Conservation (phyloP, 2,329 filamentous ascomycete species). For the Bimuria novae-zelandiae region DNA sequence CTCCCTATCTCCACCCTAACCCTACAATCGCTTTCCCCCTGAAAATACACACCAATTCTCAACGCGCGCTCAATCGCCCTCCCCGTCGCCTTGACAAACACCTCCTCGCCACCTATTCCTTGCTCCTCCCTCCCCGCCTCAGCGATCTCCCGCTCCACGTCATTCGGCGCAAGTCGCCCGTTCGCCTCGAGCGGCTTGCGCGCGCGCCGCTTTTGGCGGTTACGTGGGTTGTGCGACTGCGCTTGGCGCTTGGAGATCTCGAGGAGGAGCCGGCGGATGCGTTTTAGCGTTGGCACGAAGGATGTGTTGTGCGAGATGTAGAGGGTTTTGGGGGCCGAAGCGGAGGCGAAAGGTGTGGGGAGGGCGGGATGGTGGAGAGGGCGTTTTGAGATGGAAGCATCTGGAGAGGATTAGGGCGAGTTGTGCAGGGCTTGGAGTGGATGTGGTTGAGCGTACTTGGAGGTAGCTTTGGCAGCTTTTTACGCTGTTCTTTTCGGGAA, state of each 20-base stretch:
- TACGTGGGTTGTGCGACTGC: constrained; percentile 32
- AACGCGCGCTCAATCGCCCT: constrained; percentile 68
- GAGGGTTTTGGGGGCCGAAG: constrained; percentile 59
- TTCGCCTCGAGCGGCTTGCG: constrained; percentile 19
- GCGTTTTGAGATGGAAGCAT: constrained; percentile 58
- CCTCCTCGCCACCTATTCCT: constrained; percentile 50
- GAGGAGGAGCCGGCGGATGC: constrained; percentile 66
- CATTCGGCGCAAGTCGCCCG: constrained; percentile 34
- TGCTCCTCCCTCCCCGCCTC: constrained; percentile 24
- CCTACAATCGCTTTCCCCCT: constrained; percentile 61
- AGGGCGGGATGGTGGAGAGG: constrained; percentile 62
- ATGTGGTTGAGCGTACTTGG: constrained; percentile 19
- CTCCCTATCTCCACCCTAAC: constrained; percentile 67
- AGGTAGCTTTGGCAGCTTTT: constrained; percentile 29
- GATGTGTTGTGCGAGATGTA: constrained; percentile 69
- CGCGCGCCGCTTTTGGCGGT: neutral
- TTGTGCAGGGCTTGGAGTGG: neutral
- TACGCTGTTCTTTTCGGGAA: constrained; percentile 3
- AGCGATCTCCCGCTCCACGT: constrained; percentile 35
- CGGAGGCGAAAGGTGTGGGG: constrained; percentile 57
- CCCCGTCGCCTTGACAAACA: constrained; percentile 68
- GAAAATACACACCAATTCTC: constrained; percentile 67
- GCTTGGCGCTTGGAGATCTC: constrained; percentile 58
- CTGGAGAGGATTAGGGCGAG: constrained; percentile 31
- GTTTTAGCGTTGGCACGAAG: constrained; percentile 70